Base-by-base conservation (phyloP, 2,329 filamentous ascomycete genomes). In the Colletotrichum truncatum region DNA sequence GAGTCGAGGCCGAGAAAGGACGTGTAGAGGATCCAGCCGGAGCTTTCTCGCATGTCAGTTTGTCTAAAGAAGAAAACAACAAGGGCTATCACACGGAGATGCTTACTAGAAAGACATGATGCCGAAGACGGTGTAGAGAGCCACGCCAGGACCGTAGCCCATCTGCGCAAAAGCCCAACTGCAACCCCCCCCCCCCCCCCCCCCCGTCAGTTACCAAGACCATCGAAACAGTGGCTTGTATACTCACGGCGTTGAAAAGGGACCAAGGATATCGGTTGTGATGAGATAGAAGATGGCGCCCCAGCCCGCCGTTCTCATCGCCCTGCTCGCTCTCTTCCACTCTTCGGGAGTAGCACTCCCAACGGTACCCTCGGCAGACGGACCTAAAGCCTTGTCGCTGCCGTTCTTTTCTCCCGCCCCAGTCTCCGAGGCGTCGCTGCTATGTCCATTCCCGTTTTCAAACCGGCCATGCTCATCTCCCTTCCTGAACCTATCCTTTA, bases 211-310 rank as follows among this genome's bases (percentile, higher is more conserved):
- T 26, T 18, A 7, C 7, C 9, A 4, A 5, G 6, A 5, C 9
- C 8, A 12, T 26, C 4, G 14, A 18, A 8, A n/a, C 8, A 21
- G 46, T n/a, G 54, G 12, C 38, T 11, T 2, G 56, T 39, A 30
- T 64, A 61, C 70, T 72, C 48, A 75, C 70, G 77, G 77, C 9
- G 79, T 75, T 21, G 77, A 78, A 55, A 75, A 81, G 1, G 80
- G 80, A 1, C 82, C 82, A 5, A 84, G 71, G 48, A 84, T 80
- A 64, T 84, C 82, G 1, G 82, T 84, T 8, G 82, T 83, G 69
- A 84, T 84, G 51, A 84, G 74, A 54, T 82, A 84, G 68, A 85
- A 85, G 39, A 80, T 74, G 30, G 81, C 78, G 7, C 81, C 80
- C 74, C 79, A 78, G 1, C 77, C 77, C 1, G 82, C 82, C 0